A percentile compares a stretch with the other conserved stretches of the same genome.
These are phyloP conservation scores for Arthonia radiata DNA, from an alignment of 495 filamentous ascomycete species.

Conservation along the genomic window DNA sequence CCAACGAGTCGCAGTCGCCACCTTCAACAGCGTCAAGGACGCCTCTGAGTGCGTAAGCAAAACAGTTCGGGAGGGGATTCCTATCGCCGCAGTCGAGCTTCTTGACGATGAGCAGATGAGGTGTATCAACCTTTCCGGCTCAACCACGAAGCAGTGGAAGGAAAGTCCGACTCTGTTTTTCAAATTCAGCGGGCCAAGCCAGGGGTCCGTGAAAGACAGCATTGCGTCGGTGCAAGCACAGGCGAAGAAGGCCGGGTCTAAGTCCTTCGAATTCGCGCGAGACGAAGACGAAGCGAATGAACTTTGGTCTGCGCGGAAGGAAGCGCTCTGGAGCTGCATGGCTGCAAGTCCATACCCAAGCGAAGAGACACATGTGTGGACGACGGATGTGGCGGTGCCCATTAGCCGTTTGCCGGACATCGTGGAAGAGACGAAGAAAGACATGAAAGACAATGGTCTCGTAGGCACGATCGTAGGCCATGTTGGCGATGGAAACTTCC, in stretches of 20 bases:
- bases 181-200: conserved; percentile 20
- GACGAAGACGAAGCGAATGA: conserved; percentile 39
- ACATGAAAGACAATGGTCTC: conserved; percentile 59
- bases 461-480: conserved; percentile 73
- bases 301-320: conserved; percentile 55
- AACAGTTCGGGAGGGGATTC: conserved; percentile 47
- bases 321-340: conserved; percentile 52
- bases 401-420: conserved; percentile 70
- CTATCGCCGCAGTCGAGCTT: conserved; percentile 57
- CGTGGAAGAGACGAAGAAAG: conserved; percentile 66
- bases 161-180: conserved; percentile 63
- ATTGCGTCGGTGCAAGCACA: conserved; percentile 39
- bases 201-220: conserved; percentile 24
- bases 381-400: conserved; percentile 76
- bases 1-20: conserved; percentile 49
- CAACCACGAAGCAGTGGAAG: conserved; percentile 44
- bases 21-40: conserved; percentile 46
- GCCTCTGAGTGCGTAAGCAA: conserved; percentile 43
- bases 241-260: conserved; percentile 32
- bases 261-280: conserved; percentile 50
- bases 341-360: conserved; percentile 34
- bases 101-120: conserved; percentile 68
- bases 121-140: conserved; percentile 47
- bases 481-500: conserved; percentile 76
- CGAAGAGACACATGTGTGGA: conserved; percentile 37